A percentile compares a stretch with the other conserved stretches of the same genome.
These are phyloP conservation scores for Boletus fagicola DNA, from an alignment of 768 basidiomycete genomes.

Conservation along the genomic window DNA sequence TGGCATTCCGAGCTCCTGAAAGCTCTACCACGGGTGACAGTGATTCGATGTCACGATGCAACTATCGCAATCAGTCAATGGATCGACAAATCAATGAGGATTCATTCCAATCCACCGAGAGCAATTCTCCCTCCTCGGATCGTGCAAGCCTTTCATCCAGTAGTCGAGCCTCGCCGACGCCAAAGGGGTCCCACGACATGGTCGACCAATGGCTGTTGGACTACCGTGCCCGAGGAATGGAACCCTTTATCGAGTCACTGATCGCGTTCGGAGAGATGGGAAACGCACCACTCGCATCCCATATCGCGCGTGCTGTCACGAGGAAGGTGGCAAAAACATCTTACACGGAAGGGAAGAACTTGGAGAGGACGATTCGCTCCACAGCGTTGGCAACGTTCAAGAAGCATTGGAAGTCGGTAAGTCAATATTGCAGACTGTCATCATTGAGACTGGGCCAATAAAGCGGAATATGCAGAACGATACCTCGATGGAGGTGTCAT, in stretches of 20 bases:
- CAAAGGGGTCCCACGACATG: conserved; percentile 13
- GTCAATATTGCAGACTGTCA: background rate
- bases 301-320: conserved; percentile 13
- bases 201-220: conserved; percentile 23
- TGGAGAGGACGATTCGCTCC: conserved; percentile 15
- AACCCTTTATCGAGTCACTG: conserved; percentile 17
- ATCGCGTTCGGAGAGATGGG: conserved; percentile 14
- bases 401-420: conserved; percentile 16
- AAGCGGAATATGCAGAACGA: conserved; percentile 12
- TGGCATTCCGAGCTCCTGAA: background rate
- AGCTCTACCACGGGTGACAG: background rate
- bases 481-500: conserved; percentile 1
- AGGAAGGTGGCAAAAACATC: conserved; percentile 6
- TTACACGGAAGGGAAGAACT: conserved; percentile 8
- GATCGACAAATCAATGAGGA: background rate
- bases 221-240: conserved; percentile 17
- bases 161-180: background rate
- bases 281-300: conserved; percentile 15
- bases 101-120: background rate
- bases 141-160: conserved; percentile 12
- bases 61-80: background rate
- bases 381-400: conserved; percentile 17
- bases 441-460: background rate
- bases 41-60: background rate
- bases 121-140: conserved; percentile 8